phyloP scores from a whole-genome alignment of 306 rosid species.

The Quercus berberidifolia region DNA sequence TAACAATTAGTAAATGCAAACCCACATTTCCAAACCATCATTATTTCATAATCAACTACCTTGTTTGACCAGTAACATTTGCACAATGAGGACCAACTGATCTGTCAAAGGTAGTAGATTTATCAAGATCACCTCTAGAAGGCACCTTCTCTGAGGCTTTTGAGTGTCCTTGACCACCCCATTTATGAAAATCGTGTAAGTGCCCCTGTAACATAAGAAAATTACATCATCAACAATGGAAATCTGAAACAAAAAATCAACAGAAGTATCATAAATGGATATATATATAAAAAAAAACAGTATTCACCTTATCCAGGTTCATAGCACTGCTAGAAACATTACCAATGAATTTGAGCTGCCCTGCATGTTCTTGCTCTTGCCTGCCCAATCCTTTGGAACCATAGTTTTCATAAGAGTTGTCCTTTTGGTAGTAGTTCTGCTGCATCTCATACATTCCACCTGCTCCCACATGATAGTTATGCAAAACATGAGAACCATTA shows the following conservation, averaged over 20 bases:
- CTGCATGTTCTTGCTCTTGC: conserved; percentile 24
- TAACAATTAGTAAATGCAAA: neutral
- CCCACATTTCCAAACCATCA: neutral
- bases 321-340: conserved; percentile 17
- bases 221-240: neutral
- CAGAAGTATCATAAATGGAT: neutral
- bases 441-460: conserved; percentile 34
- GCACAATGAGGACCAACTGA: conserved; percentile 24
- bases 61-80: conserved; percentile 23
- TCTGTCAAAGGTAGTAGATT: conserved; percentile 25
- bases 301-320: conserved; percentile 35
- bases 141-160: conserved; percentile 10
- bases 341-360: conserved; percentile 24
- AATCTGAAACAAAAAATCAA: neutral
- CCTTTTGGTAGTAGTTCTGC: conserved; percentile 33
- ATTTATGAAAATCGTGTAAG: conserved; percentile 7
- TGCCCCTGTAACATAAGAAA: conserved; percentile 19
- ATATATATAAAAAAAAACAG: neutral
- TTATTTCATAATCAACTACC: conserved; percentile 29
- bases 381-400: conserved; percentile 20
- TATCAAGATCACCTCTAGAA: conserved; percentile 28
- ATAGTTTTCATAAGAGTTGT: conserved; percentile 15
- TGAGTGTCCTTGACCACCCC: conserved; percentile 4
- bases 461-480: conserved; percentile 29
- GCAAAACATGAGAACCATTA: conserved; percentile 29